Conservation (phyloP, 2,329 filamentous ascomycete genomes). For the Hawksworthiomyces lignivorus region DNA sequence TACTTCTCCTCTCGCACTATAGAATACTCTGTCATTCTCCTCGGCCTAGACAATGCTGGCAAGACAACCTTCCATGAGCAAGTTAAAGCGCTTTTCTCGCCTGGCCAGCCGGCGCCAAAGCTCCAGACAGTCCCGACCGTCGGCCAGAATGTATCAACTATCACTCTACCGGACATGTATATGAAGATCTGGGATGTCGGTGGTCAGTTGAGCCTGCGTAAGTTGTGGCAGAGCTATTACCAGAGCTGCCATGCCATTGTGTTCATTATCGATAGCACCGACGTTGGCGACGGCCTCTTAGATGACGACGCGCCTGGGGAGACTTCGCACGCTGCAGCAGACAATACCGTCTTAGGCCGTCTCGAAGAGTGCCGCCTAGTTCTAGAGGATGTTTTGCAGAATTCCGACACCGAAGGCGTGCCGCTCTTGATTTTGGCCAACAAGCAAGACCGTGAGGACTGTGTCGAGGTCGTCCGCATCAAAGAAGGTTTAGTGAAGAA, state of each 20-base stretch:
- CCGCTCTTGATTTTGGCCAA: constrained; percentile 90
- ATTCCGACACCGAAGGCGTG: constrained; percentile 83
- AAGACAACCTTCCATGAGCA: constrained; percentile 98
- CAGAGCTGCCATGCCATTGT: constrained; percentile 90
- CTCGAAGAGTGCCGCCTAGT: constrained; percentile 85
- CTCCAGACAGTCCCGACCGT: constrained; percentile 91
- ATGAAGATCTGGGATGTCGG: constrained; percentile 98
- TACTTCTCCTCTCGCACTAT: not conserved
- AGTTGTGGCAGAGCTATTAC: constrained; percentile 96
- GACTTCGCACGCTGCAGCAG: not conserved
- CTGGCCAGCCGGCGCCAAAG: constrained; percentile 54
- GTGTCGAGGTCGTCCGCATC: constrained; percentile 92
- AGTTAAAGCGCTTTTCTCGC: constrained; percentile 80
- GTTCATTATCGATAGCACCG: constrained; percentile 93
- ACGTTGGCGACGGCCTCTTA: constrained; percentile 77
- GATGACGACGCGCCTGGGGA: not conserved
- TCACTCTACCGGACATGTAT: constrained; percentile 89
- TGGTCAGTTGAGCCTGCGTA: constrained; percentile 80
- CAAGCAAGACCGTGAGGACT: constrained; percentile 96
- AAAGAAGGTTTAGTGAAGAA: constrained; percentile 94
- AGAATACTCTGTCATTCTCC: constrained; percentile 96
- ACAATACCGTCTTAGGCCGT: constrained; percentile 39
- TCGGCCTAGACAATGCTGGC: constrained; percentile 95
- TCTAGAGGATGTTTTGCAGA: constrained; percentile 80
- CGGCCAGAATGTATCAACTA: constrained; percentile 91